These are phyloP conservation scores for Vanderwaltozyma yarrowii DNA, from an alignment of 805 yeast genomes.

Conservation along the genomic window DNA sequence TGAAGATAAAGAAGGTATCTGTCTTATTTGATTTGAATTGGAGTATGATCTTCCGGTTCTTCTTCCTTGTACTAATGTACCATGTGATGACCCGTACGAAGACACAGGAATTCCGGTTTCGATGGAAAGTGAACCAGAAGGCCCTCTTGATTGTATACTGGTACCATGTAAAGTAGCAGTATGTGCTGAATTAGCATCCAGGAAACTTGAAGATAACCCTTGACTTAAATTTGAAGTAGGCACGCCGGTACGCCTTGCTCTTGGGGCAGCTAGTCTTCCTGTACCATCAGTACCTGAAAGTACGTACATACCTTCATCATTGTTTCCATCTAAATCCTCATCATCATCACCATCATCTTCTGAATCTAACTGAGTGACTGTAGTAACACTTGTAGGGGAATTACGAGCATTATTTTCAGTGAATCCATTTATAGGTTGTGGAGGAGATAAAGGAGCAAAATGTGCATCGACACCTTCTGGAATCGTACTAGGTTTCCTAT, in stretches of 20 bases:
- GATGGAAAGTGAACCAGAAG: constrained; percentile 13
- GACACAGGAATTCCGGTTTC: background rate
- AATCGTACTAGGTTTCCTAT: background rate
- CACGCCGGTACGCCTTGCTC: background rate
- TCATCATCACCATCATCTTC: constrained; percentile 13
- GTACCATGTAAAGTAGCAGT: constrained; percentile 24
- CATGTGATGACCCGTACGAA: background rate
- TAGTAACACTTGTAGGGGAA: constrained; percentile 21
- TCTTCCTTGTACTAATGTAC: constrained; percentile 6
- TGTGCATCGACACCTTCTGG: background rate
- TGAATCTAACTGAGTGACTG: constrained; percentile 22
- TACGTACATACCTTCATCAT: constrained; percentile 1
- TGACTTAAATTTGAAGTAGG: background rate
- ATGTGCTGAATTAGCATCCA: constrained; percentile 28
- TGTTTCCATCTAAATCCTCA: constrained; percentile 1
- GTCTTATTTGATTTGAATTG: constrained; percentile 9
- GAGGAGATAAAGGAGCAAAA: background rate
- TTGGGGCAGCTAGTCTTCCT: background rate
- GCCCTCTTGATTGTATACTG: constrained; percentile 12
- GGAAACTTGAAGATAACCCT: constrained; percentile 23
- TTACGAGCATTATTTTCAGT: constrained; percentile 6
- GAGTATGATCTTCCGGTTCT: constrained; percentile 8
- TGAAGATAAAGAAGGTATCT: constrained; percentile 40
- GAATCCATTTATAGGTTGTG: constrained; percentile 8
- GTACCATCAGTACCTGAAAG: constrained; percentile 1